Evolutionary conservation across 139 green algal genomes (phyloP), one percentile per base, ranked within the genome.

Genomic region (Zygnema circumcarinatum): DNA sequence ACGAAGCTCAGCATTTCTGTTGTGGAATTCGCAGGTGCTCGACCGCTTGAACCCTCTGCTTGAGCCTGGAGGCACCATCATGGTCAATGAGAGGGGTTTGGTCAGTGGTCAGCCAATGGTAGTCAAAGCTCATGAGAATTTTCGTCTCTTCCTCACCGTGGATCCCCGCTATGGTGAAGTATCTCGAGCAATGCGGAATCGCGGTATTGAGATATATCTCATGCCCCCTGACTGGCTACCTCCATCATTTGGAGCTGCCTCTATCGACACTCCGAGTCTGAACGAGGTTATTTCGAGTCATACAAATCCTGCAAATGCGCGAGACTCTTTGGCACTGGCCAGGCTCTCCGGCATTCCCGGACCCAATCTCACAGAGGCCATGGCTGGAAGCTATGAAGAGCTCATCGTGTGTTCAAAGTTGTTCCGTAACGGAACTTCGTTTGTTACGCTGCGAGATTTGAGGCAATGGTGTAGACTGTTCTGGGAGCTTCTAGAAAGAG

Each of bases 21-120:
- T 7, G 47, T 62, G 47, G 47, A 62, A n/a, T n/a, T 62, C 47
- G 76, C 84, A 89, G 84, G 85, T 99, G 16, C 92, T 99, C 75
- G 97, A 99, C 92, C 92, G 97, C 2, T 93, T 99, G 35, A 99
- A 99, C 89, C 93, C 96, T 0, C 92, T 99, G 87, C 92, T 99
- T 74, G 97, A 99, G 92, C 95, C 94, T 0, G 87, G 90, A 42
- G 97, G 97, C 1, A 79, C 82, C 20, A 92, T 99, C 40, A 91
- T 96, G 62, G 87, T 99, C 21, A 98, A 97, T 79, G 97, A 99
- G 94, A 92, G 89, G 42, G 95, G 95, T 21, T 67, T 92, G 42
- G 79, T 89, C 40, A 73, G 81, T 35, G 89, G 92, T 16, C 67
- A 91, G 1, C 74, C 92, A 1, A 87, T 98, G 39, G 82, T 97